Evolutionary conservation across 306 rosid genomes (phyloP).

Genomic region (Erythrophleum fordii): DNA sequence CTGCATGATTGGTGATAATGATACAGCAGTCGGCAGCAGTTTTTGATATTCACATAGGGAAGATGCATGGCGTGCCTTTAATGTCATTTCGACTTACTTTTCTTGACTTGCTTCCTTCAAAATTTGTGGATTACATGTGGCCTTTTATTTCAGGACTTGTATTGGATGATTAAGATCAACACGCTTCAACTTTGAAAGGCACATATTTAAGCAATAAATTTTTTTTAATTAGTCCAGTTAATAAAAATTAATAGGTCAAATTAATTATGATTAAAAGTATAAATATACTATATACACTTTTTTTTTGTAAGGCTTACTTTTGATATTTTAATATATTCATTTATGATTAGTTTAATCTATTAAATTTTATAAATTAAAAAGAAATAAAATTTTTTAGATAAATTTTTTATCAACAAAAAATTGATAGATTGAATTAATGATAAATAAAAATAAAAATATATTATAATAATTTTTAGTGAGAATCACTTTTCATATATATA

Average conservation of each 20-base stretch:
- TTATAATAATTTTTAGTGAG: too few species aligned
- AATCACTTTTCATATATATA: too few species aligned
- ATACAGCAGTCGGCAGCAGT: not conserved
- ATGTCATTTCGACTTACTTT: constrained; percentile 44
- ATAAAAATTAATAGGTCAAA: not conserved
- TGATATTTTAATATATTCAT: too few species aligned
- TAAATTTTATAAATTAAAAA: too few species aligned
- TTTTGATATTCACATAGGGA: not conserved
- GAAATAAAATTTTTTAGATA: too few species aligned
- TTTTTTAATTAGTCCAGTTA: not conserved
- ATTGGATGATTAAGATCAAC: not conserved
- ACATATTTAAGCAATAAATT: constrained; percentile 14
- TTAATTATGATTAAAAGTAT: too few species aligned
- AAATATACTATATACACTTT: not conserved
- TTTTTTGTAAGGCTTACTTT: too few species aligned
- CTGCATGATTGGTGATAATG: not conserved
- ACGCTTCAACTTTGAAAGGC: constrained; percentile 30
- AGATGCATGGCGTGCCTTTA: constrained; percentile 24
- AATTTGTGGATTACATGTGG: constrained; percentile 9
- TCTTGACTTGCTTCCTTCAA: constrained; percentile 3
- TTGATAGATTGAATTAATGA: too few species aligned
- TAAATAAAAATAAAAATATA: too few species aligned
- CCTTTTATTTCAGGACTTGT: constrained; percentile 5
- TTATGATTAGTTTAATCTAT: too few species aligned
- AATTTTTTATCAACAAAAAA: too few species aligned